phyloP scores from a whole-genome alignment of 2,329 filamentous ascomycete species.

The Alternaria arborescens region DNA sequence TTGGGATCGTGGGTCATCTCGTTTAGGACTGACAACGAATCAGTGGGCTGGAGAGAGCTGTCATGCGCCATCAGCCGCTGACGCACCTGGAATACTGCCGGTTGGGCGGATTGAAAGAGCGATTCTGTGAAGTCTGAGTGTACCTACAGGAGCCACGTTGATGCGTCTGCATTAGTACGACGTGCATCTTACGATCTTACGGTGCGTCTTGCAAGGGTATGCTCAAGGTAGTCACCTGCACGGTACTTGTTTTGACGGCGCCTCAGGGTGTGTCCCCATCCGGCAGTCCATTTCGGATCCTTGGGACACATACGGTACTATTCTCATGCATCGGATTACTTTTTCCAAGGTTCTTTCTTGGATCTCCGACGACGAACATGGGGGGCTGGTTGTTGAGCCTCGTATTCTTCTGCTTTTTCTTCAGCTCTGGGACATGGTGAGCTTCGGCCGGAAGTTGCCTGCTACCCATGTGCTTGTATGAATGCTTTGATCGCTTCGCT shows the following conservation, averaged over 20 bases:
- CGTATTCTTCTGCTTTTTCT: neutral
- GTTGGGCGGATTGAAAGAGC: constrained; percentile 29
- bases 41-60: constrained; percentile 1
- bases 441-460: neutral
- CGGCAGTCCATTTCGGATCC: constrained; percentile 1
- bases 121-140: neutral
- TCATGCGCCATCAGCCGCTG: constrained; percentile 23
- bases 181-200: constrained; percentile 1
- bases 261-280: neutral
- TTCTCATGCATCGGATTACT: neutral
- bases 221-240: constrained; percentile 5
- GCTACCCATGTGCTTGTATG: constrained; percentile 2
- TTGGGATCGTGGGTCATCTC: neutral
- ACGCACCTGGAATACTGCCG: constrained; percentile 43
- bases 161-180: constrained; percentile 15
- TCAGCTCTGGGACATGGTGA: neutral
- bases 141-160: constrained; percentile 38
- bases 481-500: neutral
- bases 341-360: constrained; percentile 1
- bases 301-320: neutral
- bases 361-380: constrained; percentile 1
- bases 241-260: constrained; percentile 6
- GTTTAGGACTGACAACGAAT: constrained; percentile 12
- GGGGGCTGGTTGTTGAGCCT: constrained; percentile 1
- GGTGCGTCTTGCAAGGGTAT: constrained; percentile 2